Conservation (phyloP, 495 filamentous ascomycete genomes). For the Aspergillus indologenus region DNA sequence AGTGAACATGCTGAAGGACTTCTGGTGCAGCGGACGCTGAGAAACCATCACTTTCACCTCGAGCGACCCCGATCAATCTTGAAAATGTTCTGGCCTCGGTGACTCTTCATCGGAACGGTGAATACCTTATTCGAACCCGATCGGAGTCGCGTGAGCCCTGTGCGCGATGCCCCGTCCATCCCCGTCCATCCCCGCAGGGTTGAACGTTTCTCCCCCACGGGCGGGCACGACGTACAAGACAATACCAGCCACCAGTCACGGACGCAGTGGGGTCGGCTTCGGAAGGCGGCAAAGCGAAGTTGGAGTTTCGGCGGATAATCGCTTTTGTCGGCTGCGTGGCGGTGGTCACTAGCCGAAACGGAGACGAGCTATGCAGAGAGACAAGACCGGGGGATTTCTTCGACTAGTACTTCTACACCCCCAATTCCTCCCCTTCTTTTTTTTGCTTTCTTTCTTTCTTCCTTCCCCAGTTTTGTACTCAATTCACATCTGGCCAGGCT, state of each 20-base stretch:
- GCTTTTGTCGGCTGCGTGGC: constrained; percentile 22
- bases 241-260: not conserved
- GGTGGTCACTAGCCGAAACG: constrained; percentile 16
- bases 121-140: not conserved
- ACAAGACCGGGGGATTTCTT: constrained; percentile 2
- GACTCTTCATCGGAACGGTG: not conserved
- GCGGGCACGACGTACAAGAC: constrained; percentile 3
- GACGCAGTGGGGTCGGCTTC: constrained; percentile 15
- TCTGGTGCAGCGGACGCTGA: too few species aligned
- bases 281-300: constrained; percentile 19
- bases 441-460: constrained; percentile 6
- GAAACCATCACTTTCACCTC: not conserved
- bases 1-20: not conserved
- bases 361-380: constrained; percentile 7
- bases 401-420: not conserved
- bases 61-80: not conserved
- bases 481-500: constrained; percentile 5
- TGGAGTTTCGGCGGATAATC: constrained; percentile 19
- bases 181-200: constrained; percentile 6
- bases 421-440: constrained; percentile 1
- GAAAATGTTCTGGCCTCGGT: not conserved
- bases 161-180: too few species aligned
- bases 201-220: constrained; percentile 6
- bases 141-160: not conserved
- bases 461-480: constrained; percentile 10